Percentiles rank a stretch among this genome's conserved stretches.
phyloP scores from a whole-genome alignment of 306 rosid genomes.

The Corylus heterophylla region DNA sequence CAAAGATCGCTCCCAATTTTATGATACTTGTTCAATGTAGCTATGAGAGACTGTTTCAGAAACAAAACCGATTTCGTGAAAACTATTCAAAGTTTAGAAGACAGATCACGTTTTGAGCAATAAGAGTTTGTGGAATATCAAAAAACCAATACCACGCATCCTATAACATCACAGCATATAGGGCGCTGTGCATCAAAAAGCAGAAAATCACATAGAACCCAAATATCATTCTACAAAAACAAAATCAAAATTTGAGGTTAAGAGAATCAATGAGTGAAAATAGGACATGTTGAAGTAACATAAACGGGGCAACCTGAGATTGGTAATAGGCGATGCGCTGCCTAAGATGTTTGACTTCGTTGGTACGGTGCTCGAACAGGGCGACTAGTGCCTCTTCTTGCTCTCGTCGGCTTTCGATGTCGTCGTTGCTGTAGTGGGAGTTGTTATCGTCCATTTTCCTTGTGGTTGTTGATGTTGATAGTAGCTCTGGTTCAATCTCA shows the following conservation, averaged over 20 bases:
- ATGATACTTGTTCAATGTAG: background rate
- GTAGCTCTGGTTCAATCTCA: background rate
- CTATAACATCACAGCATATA: background rate
- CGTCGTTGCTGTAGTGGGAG: conserved; percentile 13
- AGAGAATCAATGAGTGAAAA: background rate
- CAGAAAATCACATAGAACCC: background rate
- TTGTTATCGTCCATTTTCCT: conserved; percentile 32
- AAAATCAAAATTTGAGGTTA: background rate
- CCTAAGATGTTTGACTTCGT: conserved; percentile 63
- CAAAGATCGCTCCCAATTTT: background rate
- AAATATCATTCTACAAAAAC: background rate
- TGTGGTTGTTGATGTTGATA: background rate
- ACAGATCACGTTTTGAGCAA: background rate
- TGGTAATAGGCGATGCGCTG: conserved; percentile 62
- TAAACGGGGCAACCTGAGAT: conserved; percentile 54
- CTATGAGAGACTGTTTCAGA: background rate
- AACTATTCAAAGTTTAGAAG: background rate
- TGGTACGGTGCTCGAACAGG: conserved; percentile 77
- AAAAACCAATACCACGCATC: background rate
- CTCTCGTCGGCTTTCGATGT: conserved; percentile 41
- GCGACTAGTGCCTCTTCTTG: conserved; percentile 86
- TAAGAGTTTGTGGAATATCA: background rate
- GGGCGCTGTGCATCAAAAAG: background rate
- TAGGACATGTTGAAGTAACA: too few relatives aligned
- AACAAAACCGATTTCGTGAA: background rate